A percentile compares a stretch with the other conserved stretches of the same genome.
phyloP scores from a whole-genome alignment of 225 moss, liverwort and hornwort genomes.

The Antitrichia curtipendula region DNA sequence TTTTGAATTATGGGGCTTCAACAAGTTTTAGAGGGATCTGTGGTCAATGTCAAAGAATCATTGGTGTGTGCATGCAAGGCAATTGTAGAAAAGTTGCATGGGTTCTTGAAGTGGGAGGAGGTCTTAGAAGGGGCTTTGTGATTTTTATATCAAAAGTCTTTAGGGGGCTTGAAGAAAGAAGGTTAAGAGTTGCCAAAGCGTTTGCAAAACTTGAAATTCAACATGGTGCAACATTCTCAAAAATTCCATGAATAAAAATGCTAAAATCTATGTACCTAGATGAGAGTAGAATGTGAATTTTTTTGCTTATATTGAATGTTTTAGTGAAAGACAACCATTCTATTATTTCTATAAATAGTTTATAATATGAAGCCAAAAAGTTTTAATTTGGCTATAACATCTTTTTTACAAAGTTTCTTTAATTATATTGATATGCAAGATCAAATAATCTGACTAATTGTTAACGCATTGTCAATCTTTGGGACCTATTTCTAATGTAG shows the following conservation, averaged over 20 bases:
- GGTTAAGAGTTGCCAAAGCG: not conserved
- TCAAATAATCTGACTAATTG: not conserved
- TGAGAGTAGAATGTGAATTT: not conserved
- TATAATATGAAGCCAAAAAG: too few relatives aligned
- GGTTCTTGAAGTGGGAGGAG: not conserved
- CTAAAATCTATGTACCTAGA: not conserved
- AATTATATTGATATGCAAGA: not conserved
- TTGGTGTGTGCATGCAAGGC: fast-evolving
- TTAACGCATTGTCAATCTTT: not conserved
- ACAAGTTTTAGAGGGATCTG: fast-evolving
- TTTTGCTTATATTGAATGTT: not conserved
- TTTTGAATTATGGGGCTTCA: not conserved
- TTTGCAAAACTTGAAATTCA: not conserved
- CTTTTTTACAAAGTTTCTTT: fast-evolving
- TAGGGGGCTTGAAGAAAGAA: fast-evolving
- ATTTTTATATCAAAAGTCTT: not conserved
- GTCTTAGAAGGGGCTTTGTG: fast-evolving
- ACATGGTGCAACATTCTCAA: not conserved
- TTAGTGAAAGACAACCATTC: not conserved
- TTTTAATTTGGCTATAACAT: not conserved
- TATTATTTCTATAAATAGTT: not conserved
- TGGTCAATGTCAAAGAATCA: fast-evolving
- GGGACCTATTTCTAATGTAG: too few relatives aligned
- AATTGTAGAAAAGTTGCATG: fast-evolving
- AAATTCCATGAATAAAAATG: not conserved